These are phyloP conservation scores for Colletotrichum zoysiae DNA, from an alignment of 2,329 filamentous ascomycete species.

Conservation along the genomic window DNA sequence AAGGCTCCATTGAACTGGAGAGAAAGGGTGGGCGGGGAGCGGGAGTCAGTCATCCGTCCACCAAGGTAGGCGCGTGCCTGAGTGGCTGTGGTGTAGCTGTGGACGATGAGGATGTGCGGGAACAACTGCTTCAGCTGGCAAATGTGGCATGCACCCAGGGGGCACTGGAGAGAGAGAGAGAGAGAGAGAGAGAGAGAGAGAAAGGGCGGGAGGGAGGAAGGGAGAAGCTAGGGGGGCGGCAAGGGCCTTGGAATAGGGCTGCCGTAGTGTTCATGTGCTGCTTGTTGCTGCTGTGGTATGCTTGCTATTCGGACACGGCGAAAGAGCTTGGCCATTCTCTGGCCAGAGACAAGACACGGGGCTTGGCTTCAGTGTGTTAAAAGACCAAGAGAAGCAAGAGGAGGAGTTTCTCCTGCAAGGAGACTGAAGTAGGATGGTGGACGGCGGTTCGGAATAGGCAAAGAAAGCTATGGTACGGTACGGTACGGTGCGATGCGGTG, in stretches of 20 bases:
- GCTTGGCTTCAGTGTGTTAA: constrained; percentile 2
- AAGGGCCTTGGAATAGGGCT: constrained; percentile 28
- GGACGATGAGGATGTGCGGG: constrained; percentile 27
- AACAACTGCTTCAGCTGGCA: constrained; percentile 31
- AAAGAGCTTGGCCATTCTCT: constrained; percentile 27
- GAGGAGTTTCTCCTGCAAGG: constrained; percentile 29
- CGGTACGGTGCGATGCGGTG: no score
- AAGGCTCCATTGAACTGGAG: constrained; percentile 41
- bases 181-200: background rate
- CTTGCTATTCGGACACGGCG: constrained; percentile 28
- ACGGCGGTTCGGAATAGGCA: constrained; percentile 7
- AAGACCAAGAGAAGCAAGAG: constrained; percentile 22
- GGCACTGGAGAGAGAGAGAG: background rate
- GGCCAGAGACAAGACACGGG: constrained; percentile 20
- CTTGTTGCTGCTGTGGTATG: constrained; percentile 14
- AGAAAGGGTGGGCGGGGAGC: constrained; percentile 39
- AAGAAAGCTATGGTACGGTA: background rate
- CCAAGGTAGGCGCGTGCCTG: constrained; percentile 25
- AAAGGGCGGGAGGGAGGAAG: background rate
- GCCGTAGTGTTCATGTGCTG: constrained; percentile 26
- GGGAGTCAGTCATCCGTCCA: constrained; percentile 28
- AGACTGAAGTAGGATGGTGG: constrained; percentile 17
- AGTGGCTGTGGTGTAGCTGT: constrained; percentile 32
- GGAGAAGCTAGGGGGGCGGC: constrained; percentile 18
- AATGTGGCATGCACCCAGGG: constrained; percentile 6